These are phyloP conservation scores for Bruguiera sexangula DNA, from an alignment of 345 rosid genomes.

Conservation along the genomic window DNA sequence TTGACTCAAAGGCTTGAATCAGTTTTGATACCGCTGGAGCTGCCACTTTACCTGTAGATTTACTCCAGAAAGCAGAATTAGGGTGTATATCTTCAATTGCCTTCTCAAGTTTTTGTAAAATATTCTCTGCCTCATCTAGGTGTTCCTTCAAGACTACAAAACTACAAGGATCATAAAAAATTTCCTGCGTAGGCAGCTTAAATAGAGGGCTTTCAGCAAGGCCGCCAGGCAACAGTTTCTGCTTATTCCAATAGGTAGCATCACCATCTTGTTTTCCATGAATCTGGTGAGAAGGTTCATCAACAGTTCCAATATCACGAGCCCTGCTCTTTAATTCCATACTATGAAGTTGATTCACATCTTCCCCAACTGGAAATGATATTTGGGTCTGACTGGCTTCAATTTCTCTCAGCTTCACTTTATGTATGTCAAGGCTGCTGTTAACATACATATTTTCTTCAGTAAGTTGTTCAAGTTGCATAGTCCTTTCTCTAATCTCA, in stretches of 20 bases:
- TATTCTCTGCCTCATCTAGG: slow-evolving; percentile 49
- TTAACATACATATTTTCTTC: slow-evolving; percentile 46
- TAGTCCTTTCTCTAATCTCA: slow-evolving; percentile 41
- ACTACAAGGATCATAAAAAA: slow-evolving; percentile 38
- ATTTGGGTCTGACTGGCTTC: slow-evolving; percentile 26
- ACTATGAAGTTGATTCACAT: slow-evolving; percentile 25
- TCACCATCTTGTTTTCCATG: slow-evolving; percentile 26
- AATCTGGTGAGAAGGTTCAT: slow-evolving; percentile 25
- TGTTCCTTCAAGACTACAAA: slow-evolving; percentile 41
- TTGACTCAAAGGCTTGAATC: slow-evolving; percentile 82
- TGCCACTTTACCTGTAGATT: slow-evolving; percentile 39
- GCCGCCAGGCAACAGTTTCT: slow-evolving; percentile 19
- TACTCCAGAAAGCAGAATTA: slow-evolving; percentile 28
- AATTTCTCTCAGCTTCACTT: slow-evolving; percentile 38
- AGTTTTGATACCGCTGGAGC: slow-evolving; percentile 61
- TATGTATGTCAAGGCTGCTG: slow-evolving; percentile 38
- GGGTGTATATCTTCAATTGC: slow-evolving; percentile 46
- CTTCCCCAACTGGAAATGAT: slow-evolving; percentile 23
- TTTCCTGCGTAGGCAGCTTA: slow-evolving; percentile 27
- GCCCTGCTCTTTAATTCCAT: slow-evolving; percentile 19
- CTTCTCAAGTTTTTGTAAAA: slow-evolving; percentile 56
- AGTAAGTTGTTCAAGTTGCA: slow-evolving; percentile 43
- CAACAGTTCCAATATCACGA: slow-evolving; percentile 20
- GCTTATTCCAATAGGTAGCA: slow-evolving; percentile 11
- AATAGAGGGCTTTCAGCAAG: slow-evolving; percentile 7